Base-by-base conservation (phyloP, 2,329 filamentous ascomycete species). In the Ceratocystis cacaofunesta region DNA sequence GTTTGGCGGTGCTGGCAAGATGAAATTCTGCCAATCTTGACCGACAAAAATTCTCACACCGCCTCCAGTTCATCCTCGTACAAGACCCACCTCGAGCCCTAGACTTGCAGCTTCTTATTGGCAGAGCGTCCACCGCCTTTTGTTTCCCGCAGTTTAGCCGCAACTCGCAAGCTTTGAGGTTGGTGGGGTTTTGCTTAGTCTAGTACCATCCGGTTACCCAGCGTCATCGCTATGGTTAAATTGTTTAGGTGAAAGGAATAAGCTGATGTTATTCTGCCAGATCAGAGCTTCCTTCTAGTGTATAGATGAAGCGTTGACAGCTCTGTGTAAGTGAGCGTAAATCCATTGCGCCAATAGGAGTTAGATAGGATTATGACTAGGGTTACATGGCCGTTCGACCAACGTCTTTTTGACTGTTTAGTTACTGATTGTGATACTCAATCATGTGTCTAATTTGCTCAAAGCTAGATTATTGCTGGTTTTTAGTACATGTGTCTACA, bases 41-140 rank as follows among this genome's bases (percentile, higher is more conserved):
- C 74, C 74, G 74, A 75, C 68, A 74, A 75, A 76, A 75, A 74
- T 74, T 75, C 71, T 75, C 71, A 74, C 73, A 75, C 74, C 74
- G 74, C 74, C 73, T 73, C 69, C 71, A 46, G 61, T 46, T 67
- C 4, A 44, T 36, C 62, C 10, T 17, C 44, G 32, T 19, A 6
- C 17, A 30, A 30, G 52, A 58, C 61, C 63, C 66, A 55, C 52
- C 55, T 46, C n/a, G 41, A 41, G 28, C 4, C 41, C 48, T 43
- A 10, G 17, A 4, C 63, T 28, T 25, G 28, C 30, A n/a, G 28
- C 25, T 17, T 30, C 1, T 60, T 17, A 67, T 67, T 67, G 66
- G 66, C 36, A 44, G 46, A 17, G 28, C 1, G 57, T n/a, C 63
- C 66, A 67, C 66, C 66, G 66, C 66, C 66, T 67, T 52, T 67